Base-by-base conservation (phyloP, 73 alveolate genomes). In the Breviolum minutum region DNA sequence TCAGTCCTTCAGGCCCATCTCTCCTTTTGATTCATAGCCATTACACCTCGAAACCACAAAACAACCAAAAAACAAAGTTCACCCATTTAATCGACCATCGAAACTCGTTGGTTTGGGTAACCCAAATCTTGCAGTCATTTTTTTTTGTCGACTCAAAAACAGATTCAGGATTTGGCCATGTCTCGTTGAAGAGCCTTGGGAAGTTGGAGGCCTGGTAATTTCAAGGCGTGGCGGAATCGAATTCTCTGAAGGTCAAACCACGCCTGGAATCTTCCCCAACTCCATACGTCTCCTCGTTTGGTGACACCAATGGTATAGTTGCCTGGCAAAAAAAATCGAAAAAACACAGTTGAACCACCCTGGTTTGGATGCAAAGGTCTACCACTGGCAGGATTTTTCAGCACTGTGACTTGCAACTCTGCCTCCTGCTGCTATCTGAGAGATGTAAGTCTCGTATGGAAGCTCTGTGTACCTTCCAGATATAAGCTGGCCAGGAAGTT, bases 391-490 rank as follows among this genome's bases (percentile, higher is more conserved):
- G 54, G 54, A 40, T 40, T 40, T 40, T 40, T 40, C 54, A 40
- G 54, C 54, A 40, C 17, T 9, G 48, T 5, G 13, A 73, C 17
- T 24, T 73, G 7, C 54, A 73, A 40, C 87, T 27, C 17, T 48
- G 90, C 99, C 99, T 94, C 99, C 99, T 32, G 99, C 99, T n/a
- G 93, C 99, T 4, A 94, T 83, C 63, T 94, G 99, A 20, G 99
- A 94, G 86, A 94, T 94, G 86, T 94, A 94, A 7, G 99, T 94
- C 99, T 94, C 99, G 73, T 94, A 94, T 48, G 99, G 99, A 63
- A 94, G 94, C 99, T 94, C 99, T 19, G 99, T 94, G 74, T 79
- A 94, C 99, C 98, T 92, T 7, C 17, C 11, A 70, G 29, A 29
- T 10, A 20, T 20, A 12, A 22, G 27, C 22, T 40, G 63, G 32